A percentile compares a stretch with the other conserved stretches of the same genome.
phyloP scores from a whole-genome alignment of 164 flowering plant genomes.

The Chloranthus sessilifolius region DNA sequence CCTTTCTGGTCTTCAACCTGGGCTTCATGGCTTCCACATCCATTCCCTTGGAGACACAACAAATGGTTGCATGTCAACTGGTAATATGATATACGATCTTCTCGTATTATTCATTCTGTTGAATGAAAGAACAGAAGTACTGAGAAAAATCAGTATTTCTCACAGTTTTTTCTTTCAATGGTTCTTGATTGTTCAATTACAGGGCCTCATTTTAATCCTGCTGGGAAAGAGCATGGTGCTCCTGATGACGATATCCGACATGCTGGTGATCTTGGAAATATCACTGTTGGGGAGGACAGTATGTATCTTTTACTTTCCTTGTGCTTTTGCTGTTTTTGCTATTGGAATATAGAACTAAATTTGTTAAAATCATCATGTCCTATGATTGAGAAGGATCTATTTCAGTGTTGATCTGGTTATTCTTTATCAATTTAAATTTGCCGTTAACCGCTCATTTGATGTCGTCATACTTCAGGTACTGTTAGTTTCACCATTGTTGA shows the following conservation, averaged over 20 bases:
- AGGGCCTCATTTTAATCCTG: conserved; percentile 88
- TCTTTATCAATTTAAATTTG: too few species aligned
- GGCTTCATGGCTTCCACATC: conserved; percentile 94
- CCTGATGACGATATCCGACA: conserved; percentile 89
- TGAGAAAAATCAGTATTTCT: neutral
- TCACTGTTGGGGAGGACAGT: conserved; percentile 85
- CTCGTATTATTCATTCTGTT: neutral
- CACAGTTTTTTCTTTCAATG: neutral
- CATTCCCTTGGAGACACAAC: conserved; percentile 98
- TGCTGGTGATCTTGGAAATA: conserved; percentile 96
- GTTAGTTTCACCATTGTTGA: conserved; percentile 59
- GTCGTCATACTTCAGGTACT: conserved; percentile 58
- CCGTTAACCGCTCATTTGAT: too few species aligned
- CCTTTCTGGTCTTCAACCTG: conserved; percentile 80
- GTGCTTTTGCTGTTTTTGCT: neutral
- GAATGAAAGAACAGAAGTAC: neutral
- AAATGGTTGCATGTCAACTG: conserved; percentile 98
- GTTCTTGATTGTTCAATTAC: conserved; percentile 14
- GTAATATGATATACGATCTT: conserved; percentile 22
- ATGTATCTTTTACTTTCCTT: conserved; percentile 6
- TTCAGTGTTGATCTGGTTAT: too few species aligned
- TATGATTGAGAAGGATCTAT: neutral
- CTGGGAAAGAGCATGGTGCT: conserved; percentile 85
- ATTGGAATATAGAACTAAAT: too few species aligned
- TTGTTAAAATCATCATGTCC: too few species aligned